Conservation (phyloP, 2,329 filamentous ascomycete species). For the Berkeleyomyces basicola region DNA sequence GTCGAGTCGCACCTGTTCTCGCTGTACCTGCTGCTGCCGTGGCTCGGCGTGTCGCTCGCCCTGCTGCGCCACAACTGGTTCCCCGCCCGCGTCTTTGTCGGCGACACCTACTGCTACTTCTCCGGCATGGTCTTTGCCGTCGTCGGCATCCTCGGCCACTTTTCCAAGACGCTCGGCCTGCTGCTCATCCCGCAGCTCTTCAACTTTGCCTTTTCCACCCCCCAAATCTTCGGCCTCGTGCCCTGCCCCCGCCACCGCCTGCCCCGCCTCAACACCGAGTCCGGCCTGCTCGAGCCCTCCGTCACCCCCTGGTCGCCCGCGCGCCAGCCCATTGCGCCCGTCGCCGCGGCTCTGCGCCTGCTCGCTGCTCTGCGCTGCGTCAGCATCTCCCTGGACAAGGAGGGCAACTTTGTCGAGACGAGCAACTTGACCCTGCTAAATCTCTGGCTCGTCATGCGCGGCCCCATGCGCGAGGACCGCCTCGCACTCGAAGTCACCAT, state of each 20-base stretch:
- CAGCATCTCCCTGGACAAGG: constrained; percentile 46
- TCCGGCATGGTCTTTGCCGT: constrained; percentile 98
- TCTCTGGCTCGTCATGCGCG: constrained; percentile 90
- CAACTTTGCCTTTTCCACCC: constrained; percentile 88
- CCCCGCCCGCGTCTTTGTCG: constrained; percentile 85
- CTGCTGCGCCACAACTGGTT: constrained; percentile 90
- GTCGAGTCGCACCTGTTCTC: constrained; percentile 94
- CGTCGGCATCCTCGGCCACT: constrained; percentile 90
- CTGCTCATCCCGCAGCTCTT: constrained; percentile 86
- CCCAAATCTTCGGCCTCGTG: constrained; percentile 78
- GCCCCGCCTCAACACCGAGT: constrained; percentile 71
- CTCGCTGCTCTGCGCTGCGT: constrained; percentile 54
- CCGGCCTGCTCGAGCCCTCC: constrained; percentile 73
- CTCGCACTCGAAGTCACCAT: constrained; percentile 62
- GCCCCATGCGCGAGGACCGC: constrained; percentile 73
- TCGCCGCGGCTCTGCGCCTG: constrained; percentile 48
- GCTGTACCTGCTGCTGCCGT: constrained; percentile 83
- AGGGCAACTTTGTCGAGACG: constrained; percentile 58
- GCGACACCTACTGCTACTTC: constrained; percentile 99
- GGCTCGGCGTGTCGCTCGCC: constrained; percentile 79
- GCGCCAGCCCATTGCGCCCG: constrained; percentile 47
- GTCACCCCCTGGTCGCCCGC: constrained; percentile 56
- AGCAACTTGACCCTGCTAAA: constrained; percentile 90
- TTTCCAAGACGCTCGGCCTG: constrained; percentile 88
- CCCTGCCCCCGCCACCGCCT: constrained; percentile 88